Conservation (phyloP, 331 rosid genomes). For the Telfairia occidentalis region DNA sequence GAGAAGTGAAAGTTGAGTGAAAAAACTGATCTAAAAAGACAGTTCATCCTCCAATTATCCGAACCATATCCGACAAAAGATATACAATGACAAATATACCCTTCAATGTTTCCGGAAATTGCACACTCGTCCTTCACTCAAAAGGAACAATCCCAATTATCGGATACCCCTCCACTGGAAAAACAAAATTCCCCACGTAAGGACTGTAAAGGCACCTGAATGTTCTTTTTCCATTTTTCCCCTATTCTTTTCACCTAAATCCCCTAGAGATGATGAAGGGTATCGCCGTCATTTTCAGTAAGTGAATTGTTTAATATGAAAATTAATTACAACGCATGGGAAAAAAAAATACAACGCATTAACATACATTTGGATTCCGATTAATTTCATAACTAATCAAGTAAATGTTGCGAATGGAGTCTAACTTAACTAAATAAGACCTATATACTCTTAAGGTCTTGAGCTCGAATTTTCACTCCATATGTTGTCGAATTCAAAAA, state of each 20-base stretch:
- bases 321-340: background rate
- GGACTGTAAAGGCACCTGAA: background rate
- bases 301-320: background rate
- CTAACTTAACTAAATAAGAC: too few relatives aligned
- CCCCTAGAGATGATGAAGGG: background rate
- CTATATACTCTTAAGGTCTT: too few relatives aligned
- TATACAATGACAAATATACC: background rate
- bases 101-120: background rate
- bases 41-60: background rate
- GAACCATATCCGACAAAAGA: background rate
- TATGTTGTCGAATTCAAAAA: background rate
- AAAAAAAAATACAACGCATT: too few relatives aligned
- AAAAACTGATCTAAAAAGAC: conserved; percentile 10
- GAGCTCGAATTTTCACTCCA: too few relatives aligned
- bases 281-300: background rate
- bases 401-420: too few relatives aligned
- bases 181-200: background rate
- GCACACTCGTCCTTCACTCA: background rate
- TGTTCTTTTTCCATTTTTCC: background rate
- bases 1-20: conserved; percentile 1
- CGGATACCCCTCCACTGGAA: background rate
- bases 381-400: background rate
- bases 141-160: background rate
- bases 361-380: too few relatives aligned
- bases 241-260: background rate